Conservation (phyloP, 2,329 filamentous ascomycete genomes). For the Chaetomium olivaceum region DNA sequence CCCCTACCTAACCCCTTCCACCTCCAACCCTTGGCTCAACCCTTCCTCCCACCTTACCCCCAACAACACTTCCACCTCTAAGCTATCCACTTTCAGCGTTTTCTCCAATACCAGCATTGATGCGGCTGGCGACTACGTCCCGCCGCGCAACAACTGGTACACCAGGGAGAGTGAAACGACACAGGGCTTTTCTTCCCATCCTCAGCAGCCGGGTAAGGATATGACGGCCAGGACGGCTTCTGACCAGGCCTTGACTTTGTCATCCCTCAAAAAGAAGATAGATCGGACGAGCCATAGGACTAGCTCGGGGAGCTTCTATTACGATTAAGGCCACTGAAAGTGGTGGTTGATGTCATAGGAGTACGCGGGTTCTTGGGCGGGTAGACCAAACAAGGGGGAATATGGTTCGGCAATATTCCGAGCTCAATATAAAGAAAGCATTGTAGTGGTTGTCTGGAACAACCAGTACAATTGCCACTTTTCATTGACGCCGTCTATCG, state of each 20-base stretch:
- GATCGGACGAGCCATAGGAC: neutral
- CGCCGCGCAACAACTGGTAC: neutral
- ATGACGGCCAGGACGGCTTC: too few species aligned
- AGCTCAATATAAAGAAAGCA: neutral
- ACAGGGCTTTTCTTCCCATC: neutral
- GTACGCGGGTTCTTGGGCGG: neutral
- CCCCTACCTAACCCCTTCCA: too few species aligned
- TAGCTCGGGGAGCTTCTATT: neutral
- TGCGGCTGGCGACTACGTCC: neutral
- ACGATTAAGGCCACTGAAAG: neutral
- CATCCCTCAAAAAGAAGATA: too few species aligned
- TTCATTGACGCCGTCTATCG: neutral
- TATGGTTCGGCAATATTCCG: neutral
- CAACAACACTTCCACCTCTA: too few species aligned
- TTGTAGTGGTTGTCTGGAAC: neutral
- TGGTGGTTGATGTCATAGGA: neutral
- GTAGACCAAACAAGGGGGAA: neutral
- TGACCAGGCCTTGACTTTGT: too few species aligned
- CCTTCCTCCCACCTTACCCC: too few species aligned
- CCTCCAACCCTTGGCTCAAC: neutral
- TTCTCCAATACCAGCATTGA: neutral
- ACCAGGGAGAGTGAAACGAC: neutral
- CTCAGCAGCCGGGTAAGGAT: neutral
- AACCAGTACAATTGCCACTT: neutral
- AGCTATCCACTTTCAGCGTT: neutral